Evolutionary conservation across 2,329 filamentous ascomycete genomes (phyloP).

Genomic region (Sporothrix dimorphospora): DNA sequence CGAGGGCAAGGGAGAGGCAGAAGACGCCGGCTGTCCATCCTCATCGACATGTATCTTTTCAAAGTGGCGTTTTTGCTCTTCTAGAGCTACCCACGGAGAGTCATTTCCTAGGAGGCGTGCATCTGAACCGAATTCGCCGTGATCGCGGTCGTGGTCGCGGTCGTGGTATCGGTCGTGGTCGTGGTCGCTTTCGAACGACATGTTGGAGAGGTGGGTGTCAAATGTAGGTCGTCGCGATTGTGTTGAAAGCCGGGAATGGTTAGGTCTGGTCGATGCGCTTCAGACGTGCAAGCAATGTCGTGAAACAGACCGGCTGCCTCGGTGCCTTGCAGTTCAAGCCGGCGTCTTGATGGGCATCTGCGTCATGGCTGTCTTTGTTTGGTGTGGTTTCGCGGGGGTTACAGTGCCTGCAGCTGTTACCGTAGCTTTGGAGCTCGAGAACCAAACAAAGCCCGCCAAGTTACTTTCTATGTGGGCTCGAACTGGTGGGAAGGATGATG

Average conservation of each 20-base stretch:
- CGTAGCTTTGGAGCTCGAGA: not conserved
- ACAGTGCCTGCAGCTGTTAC: not conserved
- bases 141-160: not conserved
- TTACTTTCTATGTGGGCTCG: constrained; percentile 8
- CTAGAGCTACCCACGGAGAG: not conserved
- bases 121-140: not conserved
- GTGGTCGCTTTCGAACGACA: not conserved
- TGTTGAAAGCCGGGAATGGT: too few species aligned
- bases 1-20: not conserved
- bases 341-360: not conserved
- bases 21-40: not conserved
- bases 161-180: too few species aligned
- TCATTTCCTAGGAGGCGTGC: not conserved
- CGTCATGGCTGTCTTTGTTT: not conserved
- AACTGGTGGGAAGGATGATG: not conserved
- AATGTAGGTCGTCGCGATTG: not conserved
- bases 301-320: not conserved
- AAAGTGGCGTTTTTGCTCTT: not conserved
- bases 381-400: not conserved
- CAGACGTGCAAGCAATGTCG: not conserved
- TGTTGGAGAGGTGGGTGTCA: not conserved
- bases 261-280: not conserved
- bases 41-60: not conserved
- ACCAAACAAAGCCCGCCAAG: not conserved
- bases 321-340: not conserved